These are phyloP conservation scores for Colletotrichum zoysiae DNA, from an alignment of 2,329 filamentous ascomycete genomes.

Conservation along the genomic window DNA sequence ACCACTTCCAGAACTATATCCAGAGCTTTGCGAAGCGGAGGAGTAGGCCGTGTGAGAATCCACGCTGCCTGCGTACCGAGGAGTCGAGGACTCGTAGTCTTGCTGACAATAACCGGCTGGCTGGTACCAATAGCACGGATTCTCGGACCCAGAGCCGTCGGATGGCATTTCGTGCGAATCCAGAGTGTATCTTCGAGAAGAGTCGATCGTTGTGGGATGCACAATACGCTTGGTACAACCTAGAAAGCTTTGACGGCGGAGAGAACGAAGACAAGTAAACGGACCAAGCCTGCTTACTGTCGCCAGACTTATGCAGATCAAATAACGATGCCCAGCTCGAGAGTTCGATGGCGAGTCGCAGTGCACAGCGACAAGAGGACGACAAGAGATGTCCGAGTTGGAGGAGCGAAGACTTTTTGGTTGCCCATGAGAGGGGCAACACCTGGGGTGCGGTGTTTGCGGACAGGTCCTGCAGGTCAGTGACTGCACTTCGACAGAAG, in stretches of 20 bases:
- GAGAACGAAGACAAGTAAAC: not conserved
- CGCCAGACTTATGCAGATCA: not conserved
- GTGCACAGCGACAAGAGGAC: not conserved
- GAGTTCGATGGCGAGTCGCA: not conserved
- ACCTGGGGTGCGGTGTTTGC: slow-evolving; percentile 8
- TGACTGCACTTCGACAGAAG: slow-evolving; percentile 20
- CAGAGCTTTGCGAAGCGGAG: slow-evolving; percentile 20
- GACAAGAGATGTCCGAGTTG: not conserved
- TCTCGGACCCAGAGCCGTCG: not conserved
- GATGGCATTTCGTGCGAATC: slow-evolving; percentile 8
- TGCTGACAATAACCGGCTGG: not conserved
- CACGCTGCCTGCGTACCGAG: not conserved
- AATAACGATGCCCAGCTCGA: not conserved
- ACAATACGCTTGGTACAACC: not conserved
- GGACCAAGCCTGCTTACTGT: not conserved
- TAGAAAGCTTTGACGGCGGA: not conserved
- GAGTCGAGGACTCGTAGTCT: slow-evolving; percentile 10
- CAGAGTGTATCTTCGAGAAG: not conserved
- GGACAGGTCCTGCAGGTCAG: slow-evolving; percentile 23
- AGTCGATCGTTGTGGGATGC: not conserved
- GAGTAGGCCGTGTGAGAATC: slow-evolving; percentile 9
- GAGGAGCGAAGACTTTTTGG: slow-evolving; percentile 6
- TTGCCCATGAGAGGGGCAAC: not conserved
- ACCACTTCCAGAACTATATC: slow-evolving; percentile 9
- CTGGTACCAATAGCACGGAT: not conserved